A percentile compares a stretch with the other conserved stretches of the same genome.
Evolutionary conservation across 305 asterid genomes (phyloP).

Genomic region (Fraxinus platypoda): DNA sequence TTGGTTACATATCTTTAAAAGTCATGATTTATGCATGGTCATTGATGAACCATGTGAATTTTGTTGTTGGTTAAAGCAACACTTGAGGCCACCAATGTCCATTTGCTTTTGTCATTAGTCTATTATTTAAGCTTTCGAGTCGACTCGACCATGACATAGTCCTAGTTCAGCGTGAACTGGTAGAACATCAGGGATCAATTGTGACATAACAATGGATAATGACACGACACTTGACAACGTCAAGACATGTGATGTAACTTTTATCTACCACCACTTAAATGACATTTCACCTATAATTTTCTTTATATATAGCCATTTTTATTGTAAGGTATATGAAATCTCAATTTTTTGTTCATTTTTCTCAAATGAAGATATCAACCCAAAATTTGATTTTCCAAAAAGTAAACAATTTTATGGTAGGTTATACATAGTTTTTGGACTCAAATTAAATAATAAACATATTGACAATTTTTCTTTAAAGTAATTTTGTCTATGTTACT

Average conservation of each 20-base stretch:
- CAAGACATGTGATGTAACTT: neutral
- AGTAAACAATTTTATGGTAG: too few relatives aligned
- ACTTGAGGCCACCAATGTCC: neutral
- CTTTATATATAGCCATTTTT: too few relatives aligned
- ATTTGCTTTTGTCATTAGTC: neutral
- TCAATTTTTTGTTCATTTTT: too few relatives aligned
- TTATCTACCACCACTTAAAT: neutral
- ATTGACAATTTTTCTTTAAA: neutral
- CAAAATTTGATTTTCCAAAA: too few relatives aligned
- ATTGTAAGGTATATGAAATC: too few relatives aligned
- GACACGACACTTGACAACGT: neutral
- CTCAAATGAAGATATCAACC: too few relatives aligned
- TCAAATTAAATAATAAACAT: neutral
- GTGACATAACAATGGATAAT: too few relatives aligned
- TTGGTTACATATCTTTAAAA: neutral
- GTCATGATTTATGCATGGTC: neutral
- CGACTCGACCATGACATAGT: neutral
- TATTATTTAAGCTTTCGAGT: too few relatives aligned
- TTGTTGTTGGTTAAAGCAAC: neutral
- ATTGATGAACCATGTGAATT: neutral
- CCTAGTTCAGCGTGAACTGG: neutral
- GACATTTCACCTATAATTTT: too few relatives aligned
- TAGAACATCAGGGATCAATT: neutral
- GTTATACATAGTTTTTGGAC: neutral
- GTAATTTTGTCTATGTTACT: neutral